Base-by-base conservation (phyloP, 169 alveolate species). In the Plasmodium berghei region DNA sequence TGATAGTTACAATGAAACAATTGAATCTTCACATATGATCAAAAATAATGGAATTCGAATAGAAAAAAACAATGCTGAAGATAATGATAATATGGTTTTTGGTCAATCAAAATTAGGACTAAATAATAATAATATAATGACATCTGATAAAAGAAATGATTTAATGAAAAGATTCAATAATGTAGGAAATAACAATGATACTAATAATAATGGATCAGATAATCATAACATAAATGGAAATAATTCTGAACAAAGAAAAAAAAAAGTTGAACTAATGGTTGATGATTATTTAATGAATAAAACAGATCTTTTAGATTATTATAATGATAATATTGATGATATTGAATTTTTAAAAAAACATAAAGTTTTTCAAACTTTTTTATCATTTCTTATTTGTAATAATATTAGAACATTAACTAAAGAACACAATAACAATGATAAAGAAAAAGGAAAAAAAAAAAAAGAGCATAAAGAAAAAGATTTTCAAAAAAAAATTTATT, bases 381-480 rank as follows among this genome's bases (percentile, higher is more conserved):
- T 94, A 14, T 94, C 95, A 8, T 90, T 94, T 64, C 95, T 92
- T 6, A 90, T 92, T 45, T 94, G 96, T 42, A 94, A 94, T 89
- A 88, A 91, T 54, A 94, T 94, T 52, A 91, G 93, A 42, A 93
- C 96, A 12, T 87, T 90, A 24, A 58, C 73, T 28, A 88, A 69
- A 63, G 90, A 72, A 46, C 45, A 28, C 63, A 55, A 24, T 59
- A 66, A 49, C 5, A 67, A 71, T 22, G 86, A 66, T 24, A 73
- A 67, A 52, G 87, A 24, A 34, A 63, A 87, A 66, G 52, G 12
- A 9, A 74, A 71, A 69, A 90, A 52, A 74, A 89, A 77, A 52
- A 46, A 90, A 90, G 89, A 66, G 77, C 58, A 77, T 66, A 55
- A 63, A 63, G 89, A 28, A 70, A 93, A 90, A 88, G 95, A 87